Evolutionary conservation across 768 basidiomycete genomes (phyloP).

Genomic region (Royoungia palumana): DNA sequence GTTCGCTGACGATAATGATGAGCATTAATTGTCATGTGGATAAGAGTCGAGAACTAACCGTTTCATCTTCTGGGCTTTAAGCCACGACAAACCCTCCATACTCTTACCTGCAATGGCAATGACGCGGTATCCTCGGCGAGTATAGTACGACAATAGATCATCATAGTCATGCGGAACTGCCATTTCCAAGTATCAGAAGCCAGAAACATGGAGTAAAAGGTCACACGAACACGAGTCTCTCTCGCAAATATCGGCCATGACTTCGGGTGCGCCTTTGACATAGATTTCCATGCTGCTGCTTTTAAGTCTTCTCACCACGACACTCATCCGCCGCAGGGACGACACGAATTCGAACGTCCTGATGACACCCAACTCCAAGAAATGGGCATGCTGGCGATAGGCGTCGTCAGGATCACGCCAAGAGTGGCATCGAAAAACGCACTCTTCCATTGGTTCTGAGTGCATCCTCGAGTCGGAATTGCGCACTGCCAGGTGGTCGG

Average conservation of each 20-base stretch:
- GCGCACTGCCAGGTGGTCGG: slow-evolving; percentile 88
- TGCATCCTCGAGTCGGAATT: slow-evolving; percentile 91
- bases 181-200: slow-evolving; percentile 12
- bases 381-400: slow-evolving; percentile 78
- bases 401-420: not conserved
- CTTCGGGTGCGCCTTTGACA: slow-evolving; percentile 98
- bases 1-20: slow-evolving; percentile 56
- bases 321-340: slow-evolving; percentile 91
- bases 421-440: slow-evolving; percentile 10
- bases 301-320: slow-evolving; percentile 92
- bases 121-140: slow-evolving; percentile 93
- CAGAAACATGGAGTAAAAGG: not conserved
- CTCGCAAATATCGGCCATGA: slow-evolving; percentile 95
- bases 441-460: slow-evolving; percentile 81
- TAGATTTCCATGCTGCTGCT: slow-evolving; percentile 96
- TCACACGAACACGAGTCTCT: slow-evolving; percentile 77
- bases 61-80: slow-evolving; percentile 95
- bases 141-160: slow-evolving; percentile 94
- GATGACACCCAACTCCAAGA: slow-evolving; percentile 94
- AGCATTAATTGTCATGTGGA: slow-evolving; percentile 3
- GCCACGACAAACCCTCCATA: slow-evolving; percentile 90
- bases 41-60: slow-evolving; percentile 46
- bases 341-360: slow-evolving; percentile 97
- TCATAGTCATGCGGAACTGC: slow-evolving; percentile 95
- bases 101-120: slow-evolving; percentile 98